Conservation (phyloP, 768 basidiomycete species). For the Auriscalpium orientale region DNA sequence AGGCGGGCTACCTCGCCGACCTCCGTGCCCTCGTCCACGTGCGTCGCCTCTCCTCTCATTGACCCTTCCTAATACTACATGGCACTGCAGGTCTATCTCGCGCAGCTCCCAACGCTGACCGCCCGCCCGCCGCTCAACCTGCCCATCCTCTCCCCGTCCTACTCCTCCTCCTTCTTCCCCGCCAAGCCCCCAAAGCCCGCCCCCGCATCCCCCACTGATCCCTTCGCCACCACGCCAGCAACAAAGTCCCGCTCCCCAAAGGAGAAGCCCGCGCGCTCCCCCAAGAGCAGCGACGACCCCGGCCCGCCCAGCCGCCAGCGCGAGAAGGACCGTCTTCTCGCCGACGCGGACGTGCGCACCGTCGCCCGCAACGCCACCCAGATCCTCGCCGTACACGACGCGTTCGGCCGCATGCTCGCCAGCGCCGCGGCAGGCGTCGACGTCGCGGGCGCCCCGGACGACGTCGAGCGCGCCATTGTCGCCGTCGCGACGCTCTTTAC, state of each 20-base stretch:
- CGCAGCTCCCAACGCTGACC: constrained; percentile 23
- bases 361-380: constrained; percentile 64
- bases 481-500: constrained; percentile 18
- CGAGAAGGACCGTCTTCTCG: constrained; percentile 34
- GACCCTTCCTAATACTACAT: background rate
- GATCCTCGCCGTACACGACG: constrained; percentile 61
- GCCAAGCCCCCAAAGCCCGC: background rate
- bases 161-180: constrained; percentile 1
- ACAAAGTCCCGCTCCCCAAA: background rate
- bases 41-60: constrained; percentile 17
- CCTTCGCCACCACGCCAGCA: background rate
- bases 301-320: constrained; percentile 20
- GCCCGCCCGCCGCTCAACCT: constrained; percentile 23
- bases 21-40: constrained; percentile 72
- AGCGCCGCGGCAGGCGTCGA: constrained; percentile 26
- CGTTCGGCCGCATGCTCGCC: constrained; percentile 50
- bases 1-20: constrained; percentile 75
- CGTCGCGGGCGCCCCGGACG: background rate
- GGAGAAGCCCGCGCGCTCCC: constrained; percentile 1
- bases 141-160: constrained; percentile 22
- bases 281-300: constrained; percentile 6
- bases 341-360: constrained; percentile 46
- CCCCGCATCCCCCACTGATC: background rate
- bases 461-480: constrained; percentile 19
- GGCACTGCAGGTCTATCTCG: constrained; percentile 40